phyloP scores from a whole-genome alignment of 495 filamentous ascomycete genomes.

The Penicillium goetzii region DNA sequence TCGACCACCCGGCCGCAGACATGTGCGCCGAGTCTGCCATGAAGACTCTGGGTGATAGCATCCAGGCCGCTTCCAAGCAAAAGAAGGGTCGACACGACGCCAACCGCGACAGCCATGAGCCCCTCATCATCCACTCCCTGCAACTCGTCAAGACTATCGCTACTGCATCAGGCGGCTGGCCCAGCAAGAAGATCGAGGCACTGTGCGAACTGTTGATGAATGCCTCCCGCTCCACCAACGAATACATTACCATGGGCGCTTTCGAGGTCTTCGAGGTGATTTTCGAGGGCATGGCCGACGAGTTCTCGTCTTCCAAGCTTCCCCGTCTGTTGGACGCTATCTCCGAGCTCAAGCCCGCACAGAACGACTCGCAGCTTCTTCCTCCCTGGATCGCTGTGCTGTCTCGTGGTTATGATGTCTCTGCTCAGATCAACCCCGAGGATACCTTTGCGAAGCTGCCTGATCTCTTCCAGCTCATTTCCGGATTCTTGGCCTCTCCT shows the following conservation, averaged over 20 bases:
- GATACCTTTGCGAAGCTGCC: slow-evolving; percentile 89
- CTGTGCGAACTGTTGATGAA: slow-evolving; percentile 86
- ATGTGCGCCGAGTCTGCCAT: slow-evolving; percentile 93
- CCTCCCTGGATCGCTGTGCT: slow-evolving; percentile 96
- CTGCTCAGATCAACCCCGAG: slow-evolving; percentile 79
- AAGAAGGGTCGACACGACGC: slow-evolving; percentile 62
- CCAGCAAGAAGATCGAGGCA: slow-evolving; percentile 90
- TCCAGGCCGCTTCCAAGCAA: slow-evolving; percentile 63
- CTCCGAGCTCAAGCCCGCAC: slow-evolving; percentile 82
- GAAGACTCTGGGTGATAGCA: slow-evolving; percentile 70
- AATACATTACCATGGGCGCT: slow-evolving; percentile 91
- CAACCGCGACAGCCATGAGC: slow-evolving; percentile 65
- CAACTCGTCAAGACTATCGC: slow-evolving; percentile 90
- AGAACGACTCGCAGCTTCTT: slow-evolving; percentile 88
- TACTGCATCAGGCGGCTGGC: slow-evolving; percentile 87
- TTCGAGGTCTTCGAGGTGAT: slow-evolving; percentile 98
- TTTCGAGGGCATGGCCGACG: slow-evolving; percentile 86
- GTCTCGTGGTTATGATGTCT: slow-evolving; percentile 91
- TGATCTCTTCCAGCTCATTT: slow-evolving; percentile 74
- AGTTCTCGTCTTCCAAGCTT: slow-evolving; percentile 83
- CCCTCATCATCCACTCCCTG: slow-evolving; percentile 83
- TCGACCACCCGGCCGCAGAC: slow-evolving; percentile 91
- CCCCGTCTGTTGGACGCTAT: slow-evolving; percentile 86
- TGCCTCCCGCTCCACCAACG: slow-evolving; percentile 85
- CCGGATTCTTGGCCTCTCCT: slow-evolving; percentile 78